Conservation (phyloP, 2,329 filamentous ascomycete species). For the Pseudocercospora fuligena region DNA sequence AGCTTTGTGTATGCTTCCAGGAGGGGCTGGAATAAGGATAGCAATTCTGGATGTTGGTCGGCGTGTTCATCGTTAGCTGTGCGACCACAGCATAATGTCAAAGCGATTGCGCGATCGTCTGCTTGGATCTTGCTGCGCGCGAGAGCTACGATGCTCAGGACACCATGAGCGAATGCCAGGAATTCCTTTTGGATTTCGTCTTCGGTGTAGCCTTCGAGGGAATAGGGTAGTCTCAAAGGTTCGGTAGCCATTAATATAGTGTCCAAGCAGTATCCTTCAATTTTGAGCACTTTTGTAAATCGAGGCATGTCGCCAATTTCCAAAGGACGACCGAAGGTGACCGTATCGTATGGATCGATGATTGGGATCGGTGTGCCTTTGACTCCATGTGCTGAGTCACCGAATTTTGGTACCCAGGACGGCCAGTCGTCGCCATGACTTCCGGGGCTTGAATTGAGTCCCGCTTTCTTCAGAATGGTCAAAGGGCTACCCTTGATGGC, state of each 20-base stretch:
- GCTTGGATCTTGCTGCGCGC: neutral
- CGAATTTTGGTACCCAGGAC: neutral
- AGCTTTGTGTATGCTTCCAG: neutral
- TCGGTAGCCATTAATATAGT: neutral
- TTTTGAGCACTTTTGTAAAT: neutral
- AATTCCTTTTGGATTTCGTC: neutral
- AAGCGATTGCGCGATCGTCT: neutral
- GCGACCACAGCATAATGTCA: conserved; percentile 3
- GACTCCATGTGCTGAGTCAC: neutral
- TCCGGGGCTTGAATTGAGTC: neutral
- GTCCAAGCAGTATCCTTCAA: neutral
- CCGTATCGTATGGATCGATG: neutral
- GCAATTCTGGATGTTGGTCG: neutral
- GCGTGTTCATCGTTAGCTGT: conserved; percentile 1
- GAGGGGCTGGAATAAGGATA: neutral
- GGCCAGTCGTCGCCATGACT: neutral
- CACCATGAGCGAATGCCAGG: neutral
- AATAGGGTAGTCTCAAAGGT: neutral
- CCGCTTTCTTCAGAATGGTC: neutral
- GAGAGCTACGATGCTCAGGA: neutral
- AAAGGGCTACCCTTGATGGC: neutral
- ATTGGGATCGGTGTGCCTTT: neutral
- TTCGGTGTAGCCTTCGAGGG: neutral
- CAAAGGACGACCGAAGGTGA: neutral
- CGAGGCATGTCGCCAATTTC: neutral